Percentiles rank a stretch among this genome's conserved stretches.
phyloP scores from a whole-genome alignment of 805 yeast species.

The Saitoella complicata region DNA sequence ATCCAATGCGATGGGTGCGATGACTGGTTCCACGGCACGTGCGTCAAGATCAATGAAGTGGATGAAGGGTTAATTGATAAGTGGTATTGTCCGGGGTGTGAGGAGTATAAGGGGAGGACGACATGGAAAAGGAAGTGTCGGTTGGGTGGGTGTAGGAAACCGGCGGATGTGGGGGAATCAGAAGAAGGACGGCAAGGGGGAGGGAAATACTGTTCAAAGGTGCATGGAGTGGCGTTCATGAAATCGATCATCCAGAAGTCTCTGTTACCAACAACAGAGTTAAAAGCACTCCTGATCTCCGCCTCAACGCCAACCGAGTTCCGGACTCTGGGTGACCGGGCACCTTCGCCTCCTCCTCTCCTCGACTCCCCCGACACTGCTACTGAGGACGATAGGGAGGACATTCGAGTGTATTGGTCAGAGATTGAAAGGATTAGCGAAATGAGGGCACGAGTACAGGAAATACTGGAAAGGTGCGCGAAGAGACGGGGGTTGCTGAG shows the following conservation, averaged over 20 bases:
- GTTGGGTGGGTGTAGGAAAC: slow-evolving; percentile 36
- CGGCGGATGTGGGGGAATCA: slow-evolving; percentile 20
- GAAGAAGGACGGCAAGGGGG: neutral
- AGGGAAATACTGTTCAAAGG: slow-evolving; percentile 52
- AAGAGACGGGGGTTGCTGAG: no score
- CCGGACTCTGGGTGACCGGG: slow-evolving; percentile 4
- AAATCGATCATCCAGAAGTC: neutral
- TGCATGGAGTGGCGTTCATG: slow-evolving; percentile 41
- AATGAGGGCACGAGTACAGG: no score
- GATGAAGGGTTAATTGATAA: slow-evolving; percentile 41
- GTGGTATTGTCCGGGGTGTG: slow-evolving; percentile 63
- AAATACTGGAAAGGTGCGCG: no score
- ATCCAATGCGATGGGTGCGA: slow-evolving; percentile 92
- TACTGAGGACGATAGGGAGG: no score
- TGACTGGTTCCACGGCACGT: slow-evolving; percentile 81
- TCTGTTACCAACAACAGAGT: neutral
- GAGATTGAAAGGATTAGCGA: no score
- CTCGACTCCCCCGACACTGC: no score
- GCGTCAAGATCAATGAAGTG: slow-evolving; percentile 42
- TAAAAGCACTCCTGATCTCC: slow-evolving; percentile 2
- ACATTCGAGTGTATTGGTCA: no score
- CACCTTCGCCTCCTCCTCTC: neutral
- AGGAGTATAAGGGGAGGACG: slow-evolving; percentile 31
- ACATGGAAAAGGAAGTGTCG: slow-evolving; percentile 69
- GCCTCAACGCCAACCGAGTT: slow-evolving; percentile 3